A percentile compares a stretch with the other conserved stretches of the same genome.
phyloP scores from a whole-genome alignment of 805 yeast species.

The Barnettozyma pratensis region DNA sequence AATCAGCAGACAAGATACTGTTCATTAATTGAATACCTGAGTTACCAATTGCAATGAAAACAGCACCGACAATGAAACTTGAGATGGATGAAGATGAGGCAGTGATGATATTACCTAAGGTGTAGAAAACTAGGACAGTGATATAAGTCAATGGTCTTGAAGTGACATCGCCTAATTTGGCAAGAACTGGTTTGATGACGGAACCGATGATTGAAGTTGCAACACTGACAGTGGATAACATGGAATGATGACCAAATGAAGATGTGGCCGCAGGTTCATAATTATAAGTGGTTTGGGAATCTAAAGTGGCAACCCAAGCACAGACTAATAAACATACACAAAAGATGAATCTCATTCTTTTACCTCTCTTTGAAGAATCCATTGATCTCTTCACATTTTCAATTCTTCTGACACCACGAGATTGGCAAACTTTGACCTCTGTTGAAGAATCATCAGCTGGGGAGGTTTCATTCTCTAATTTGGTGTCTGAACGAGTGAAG shows the following conservation, averaged over 20 bases:
- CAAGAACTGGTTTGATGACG: slow-evolving; percentile 32
- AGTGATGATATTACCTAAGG: slow-evolving; percentile 30
- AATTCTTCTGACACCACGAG: slow-evolving; percentile 10
- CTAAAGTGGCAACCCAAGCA: slow-evolving; percentile 17
- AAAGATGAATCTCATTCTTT: slow-evolving; percentile 3
- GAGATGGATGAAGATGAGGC: slow-evolving; percentile 30
- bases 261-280: slow-evolving; percentile 35
- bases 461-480: neutral
- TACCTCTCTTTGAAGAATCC: slow-evolving; percentile 6
- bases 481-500: slow-evolving; percentile 20
- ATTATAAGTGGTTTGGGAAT: slow-evolving; percentile 25
- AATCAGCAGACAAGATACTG: slow-evolving; percentile 30
- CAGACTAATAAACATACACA: neutral
- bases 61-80: slow-evolving; percentile 31
- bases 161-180: slow-evolving; percentile 33
- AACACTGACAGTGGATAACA: slow-evolving; percentile 32
- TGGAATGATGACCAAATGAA: slow-evolving; percentile 30
- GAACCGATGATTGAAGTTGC: slow-evolving; percentile 33
- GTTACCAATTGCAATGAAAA: slow-evolving; percentile 31
- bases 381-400: slow-evolving; percentile 3
- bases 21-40: slow-evolving; percentile 31
- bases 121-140: slow-evolving; percentile 25
- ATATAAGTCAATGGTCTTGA: slow-evolving; percentile 32
- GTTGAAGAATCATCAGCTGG: neutral
- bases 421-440: neutral